Conservation (phyloP, 257 asterid species). For the Forsythia viridissima region DNA sequence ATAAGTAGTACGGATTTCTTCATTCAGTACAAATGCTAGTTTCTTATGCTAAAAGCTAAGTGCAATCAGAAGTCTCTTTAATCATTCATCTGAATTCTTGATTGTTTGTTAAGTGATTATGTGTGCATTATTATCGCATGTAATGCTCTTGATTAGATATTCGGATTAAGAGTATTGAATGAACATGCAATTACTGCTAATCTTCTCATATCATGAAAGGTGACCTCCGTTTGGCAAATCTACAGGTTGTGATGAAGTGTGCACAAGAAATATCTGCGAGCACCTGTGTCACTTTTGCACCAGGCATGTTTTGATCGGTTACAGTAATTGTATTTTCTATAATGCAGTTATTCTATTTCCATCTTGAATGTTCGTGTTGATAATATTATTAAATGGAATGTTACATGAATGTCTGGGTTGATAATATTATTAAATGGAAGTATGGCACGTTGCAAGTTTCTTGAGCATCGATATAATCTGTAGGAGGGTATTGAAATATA, state of each 20-base stretch:
- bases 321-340: not conserved
- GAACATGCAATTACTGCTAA: not conserved
- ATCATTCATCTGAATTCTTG: not conserved
- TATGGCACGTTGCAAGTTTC: not conserved
- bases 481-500: not conserved
- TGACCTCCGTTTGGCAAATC: constrained; percentile 15
- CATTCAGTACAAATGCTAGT: not conserved
- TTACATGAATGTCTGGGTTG: not conserved
- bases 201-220: constrained; percentile 6
- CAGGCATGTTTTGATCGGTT: constrained; percentile 46
- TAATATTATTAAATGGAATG: not conserved
- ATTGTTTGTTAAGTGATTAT: not conserved
- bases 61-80: not conserved
- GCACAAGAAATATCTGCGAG: constrained; percentile 71
- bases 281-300: constrained; percentile 78
- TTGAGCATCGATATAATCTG: not conserved
- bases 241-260: constrained; percentile 81
- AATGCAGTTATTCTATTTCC: not conserved
- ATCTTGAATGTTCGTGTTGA: not conserved
- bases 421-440: not conserved
- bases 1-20: not conserved
- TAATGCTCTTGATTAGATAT: not conserved
- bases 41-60: not conserved
- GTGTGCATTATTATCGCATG: not conserved
- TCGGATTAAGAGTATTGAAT: not conserved